Conservation (phyloP, 306 rosid genomes). For the Hylodesmum podocarpum region DNA sequence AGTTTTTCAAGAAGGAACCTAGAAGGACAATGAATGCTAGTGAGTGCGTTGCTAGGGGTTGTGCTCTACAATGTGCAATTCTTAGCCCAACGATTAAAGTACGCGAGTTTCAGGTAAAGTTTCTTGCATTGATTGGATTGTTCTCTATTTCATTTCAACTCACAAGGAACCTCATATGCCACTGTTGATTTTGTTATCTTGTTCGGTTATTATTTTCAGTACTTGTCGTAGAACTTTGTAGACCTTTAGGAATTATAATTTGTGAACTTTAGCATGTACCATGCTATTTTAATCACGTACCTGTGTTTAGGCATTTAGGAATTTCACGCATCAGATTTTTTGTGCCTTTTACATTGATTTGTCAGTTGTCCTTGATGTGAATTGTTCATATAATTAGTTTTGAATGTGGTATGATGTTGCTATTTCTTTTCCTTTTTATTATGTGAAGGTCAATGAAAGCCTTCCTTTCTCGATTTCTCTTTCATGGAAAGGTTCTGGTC, state of each 20-base stretch:
- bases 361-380: not conserved
- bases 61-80: conserved; percentile 92
- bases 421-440: not conserved
- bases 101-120: conserved; percentile 82
- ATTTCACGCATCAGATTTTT: not conserved
- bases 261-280: not conserved
- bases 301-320: not conserved
- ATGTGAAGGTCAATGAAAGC: conserved; percentile 78
- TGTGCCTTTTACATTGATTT: not conserved
- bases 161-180: not conserved
- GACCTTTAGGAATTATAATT: not conserved
- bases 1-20: conserved; percentile 92
- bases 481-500: conserved; percentile 84
- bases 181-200: not conserved
- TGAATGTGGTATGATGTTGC: not conserved
- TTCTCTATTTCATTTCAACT: not conserved
- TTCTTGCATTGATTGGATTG: not conserved
- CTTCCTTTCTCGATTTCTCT: conserved; percentile 76
- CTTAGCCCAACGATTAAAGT: conserved; percentile 97
- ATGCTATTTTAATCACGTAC: not conserved
- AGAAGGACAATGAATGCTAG: conserved; percentile 97
- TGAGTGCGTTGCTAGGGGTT: conserved; percentile 90
- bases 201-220: not conserved
- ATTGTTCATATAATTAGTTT: not conserved
- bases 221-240: not conserved